Evolutionary conservation across 1,139 yeast species (phyloP).

Genomic region (Geotrichum europaeum): DNA sequence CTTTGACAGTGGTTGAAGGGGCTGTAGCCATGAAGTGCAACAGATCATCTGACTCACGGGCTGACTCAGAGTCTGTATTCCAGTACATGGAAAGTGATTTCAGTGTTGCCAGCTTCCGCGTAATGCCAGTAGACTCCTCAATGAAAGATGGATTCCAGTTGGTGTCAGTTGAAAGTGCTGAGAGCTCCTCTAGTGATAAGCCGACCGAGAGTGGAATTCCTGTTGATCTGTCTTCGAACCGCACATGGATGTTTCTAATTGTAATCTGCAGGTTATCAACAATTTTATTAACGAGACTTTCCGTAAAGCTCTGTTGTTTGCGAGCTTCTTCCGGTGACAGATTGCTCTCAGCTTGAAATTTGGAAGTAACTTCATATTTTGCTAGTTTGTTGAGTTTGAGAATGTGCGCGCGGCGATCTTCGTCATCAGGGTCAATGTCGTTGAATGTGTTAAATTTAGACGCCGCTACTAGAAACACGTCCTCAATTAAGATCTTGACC

Average conservation of each 20-base stretch:
- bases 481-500: conserved; percentile 81
- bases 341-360: conserved; percentile 45
- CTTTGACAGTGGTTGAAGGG: conserved; percentile 25
- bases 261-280: conserved; percentile 89
- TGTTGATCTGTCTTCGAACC: conserved; percentile 48
- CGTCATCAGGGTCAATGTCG: conserved; percentile 58
- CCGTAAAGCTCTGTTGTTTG: conserved; percentile 74
- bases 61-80: conserved; percentile 60
- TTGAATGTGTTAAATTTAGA: conserved; percentile 49
- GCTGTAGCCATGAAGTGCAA: conserved; percentile 31
- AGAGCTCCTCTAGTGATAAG: conserved; percentile 69
- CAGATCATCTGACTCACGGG: conserved; percentile 22
- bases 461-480: conserved; percentile 73
- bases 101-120: conserved; percentile 72
- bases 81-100: conserved; percentile 74
- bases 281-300: conserved; percentile 78
- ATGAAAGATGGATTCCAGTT: conserved; percentile 84
- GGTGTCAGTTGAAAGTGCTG: conserved; percentile 85
- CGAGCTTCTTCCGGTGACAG: conserved; percentile 45
- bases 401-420: conserved; percentile 54
- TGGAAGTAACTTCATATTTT: conserved; percentile 1
- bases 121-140: conserved; percentile 57
- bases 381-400: conserved; percentile 58
- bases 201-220: conserved; percentile 75
- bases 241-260: conserved; percentile 82